phyloP scores from a whole-genome alignment of 495 filamentous ascomycete species.

The Daldinia vernicosa region DNA sequence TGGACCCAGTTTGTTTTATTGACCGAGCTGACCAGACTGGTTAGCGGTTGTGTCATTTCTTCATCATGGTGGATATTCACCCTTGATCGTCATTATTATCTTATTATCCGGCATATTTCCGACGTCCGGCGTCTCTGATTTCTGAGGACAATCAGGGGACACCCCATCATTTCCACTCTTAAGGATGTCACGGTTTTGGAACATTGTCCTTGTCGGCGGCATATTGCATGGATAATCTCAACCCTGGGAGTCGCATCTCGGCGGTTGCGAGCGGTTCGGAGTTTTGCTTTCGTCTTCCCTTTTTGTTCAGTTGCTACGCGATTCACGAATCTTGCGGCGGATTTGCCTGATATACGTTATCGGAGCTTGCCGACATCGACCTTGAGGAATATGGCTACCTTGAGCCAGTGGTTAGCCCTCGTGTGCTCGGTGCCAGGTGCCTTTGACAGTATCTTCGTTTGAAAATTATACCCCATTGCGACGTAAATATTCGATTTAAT shows the following conservation, averaged over 20 bases:
- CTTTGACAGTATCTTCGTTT: constrained; percentile 36
- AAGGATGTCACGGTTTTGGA: constrained; percentile 25
- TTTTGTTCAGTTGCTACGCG: constrained; percentile 27
- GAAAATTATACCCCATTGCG: constrained; percentile 45
- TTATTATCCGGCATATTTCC: constrained; percentile 36
- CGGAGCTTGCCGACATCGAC: constrained; percentile 23
- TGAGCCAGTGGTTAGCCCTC: constrained; percentile 45
- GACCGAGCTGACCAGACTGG: constrained; percentile 39
- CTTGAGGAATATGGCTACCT: constrained; percentile 20
- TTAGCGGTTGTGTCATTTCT: constrained; percentile 38
- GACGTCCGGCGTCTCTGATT: constrained; percentile 37
- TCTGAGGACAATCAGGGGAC: constrained; percentile 21
- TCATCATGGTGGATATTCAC: constrained; percentile 35
- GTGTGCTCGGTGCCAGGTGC: constrained; percentile 40
- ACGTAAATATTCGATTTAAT: constrained; percentile 44
- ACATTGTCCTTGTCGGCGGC: constrained; percentile 26
- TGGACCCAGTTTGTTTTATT: constrained; percentile 33
- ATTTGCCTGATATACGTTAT: constrained; percentile 19
- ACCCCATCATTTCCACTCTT: constrained; percentile 28
- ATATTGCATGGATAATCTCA: constrained; percentile 43
- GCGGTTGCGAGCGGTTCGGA: constrained; percentile 44
- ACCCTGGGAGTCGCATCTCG: constrained; percentile 40
- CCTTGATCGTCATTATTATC: constrained; percentile 36
- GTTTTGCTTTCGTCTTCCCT: constrained; percentile 41
- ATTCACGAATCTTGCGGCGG: constrained; percentile 41